phyloP scores from a whole-genome alignment of 495 filamentous ascomycete genomes.

The Rhypophila decipiens region DNA sequence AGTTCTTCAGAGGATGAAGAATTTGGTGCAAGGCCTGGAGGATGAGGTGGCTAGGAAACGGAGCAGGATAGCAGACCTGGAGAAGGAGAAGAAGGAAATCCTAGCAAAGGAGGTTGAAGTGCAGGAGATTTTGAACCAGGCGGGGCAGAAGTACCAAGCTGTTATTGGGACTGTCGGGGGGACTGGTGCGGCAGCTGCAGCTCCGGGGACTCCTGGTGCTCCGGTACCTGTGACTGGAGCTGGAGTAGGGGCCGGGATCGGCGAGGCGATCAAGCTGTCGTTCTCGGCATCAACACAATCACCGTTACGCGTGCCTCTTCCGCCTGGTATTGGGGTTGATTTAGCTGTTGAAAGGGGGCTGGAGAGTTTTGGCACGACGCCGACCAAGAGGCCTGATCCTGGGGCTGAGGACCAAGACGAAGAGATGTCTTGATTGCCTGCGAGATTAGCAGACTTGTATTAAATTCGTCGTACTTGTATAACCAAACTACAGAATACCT shows the following conservation, averaged over 20 bases:
- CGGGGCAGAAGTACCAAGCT: constrained; percentile 64
- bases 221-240: constrained; percentile 45
- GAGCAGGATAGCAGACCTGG: constrained; percentile 25
- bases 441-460: too few relatives aligned
- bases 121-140: constrained; percentile 72
- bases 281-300: too few relatives aligned
- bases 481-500: too few relatives aligned
- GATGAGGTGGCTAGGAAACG: constrained; percentile 23
- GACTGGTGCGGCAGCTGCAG: too few relatives aligned
- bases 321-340: constrained; percentile 17
- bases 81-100: constrained; percentile 50
- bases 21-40: constrained; percentile 27
- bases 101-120: constrained; percentile 71
- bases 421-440: constrained; percentile 2
- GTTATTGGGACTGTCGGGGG: constrained; percentile 10
- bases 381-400: constrained; percentile 29
- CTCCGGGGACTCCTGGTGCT: too few relatives aligned
- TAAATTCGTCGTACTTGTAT: too few relatives aligned
- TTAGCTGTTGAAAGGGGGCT: constrained; percentile 45
- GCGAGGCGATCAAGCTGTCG: constrained; percentile 13
- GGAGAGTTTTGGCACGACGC: constrained; percentile 59
- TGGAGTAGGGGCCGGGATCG: constrained; percentile 14
- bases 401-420: neutral
- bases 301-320: constrained; percentile 21
- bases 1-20: constrained; percentile 41